These are phyloP conservation scores for Dothistroma septosporum DNA, from an alignment of 2,329 filamentous ascomycete genomes.

Conservation along the genomic window DNA sequence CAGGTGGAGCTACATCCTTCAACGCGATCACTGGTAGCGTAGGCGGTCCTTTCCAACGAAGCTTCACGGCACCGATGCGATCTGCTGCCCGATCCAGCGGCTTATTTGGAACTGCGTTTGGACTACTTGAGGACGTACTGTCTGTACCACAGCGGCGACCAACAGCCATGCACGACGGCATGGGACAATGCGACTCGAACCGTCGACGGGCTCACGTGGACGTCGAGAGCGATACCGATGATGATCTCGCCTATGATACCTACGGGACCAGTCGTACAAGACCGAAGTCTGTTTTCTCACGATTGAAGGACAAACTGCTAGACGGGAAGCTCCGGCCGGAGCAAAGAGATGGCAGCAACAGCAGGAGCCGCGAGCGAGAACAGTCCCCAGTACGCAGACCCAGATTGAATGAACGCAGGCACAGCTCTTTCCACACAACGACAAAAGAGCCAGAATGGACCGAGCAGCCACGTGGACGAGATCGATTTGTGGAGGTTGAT, in stretches of 20 bases:
- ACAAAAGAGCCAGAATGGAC: conserved; percentile 11
- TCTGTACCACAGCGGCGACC: conserved; percentile 19
- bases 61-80: conserved; percentile 15
- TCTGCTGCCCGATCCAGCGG: conserved; percentile 12
- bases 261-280: conserved; percentile 6
- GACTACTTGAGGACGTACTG: conserved; percentile 24
- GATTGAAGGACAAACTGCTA: conserved; percentile 23
- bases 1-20: conserved; percentile 25
- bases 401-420: conserved; percentile 8
- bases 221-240: conserved; percentile 17
- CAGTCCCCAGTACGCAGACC: conserved; percentile 12
- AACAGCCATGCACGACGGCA: conserved; percentile 6
- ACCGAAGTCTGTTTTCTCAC: conserved; percentile 22
- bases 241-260: conserved; percentile 21
- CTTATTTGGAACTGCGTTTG: conserved; percentile 27
- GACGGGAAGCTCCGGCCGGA: conserved; percentile 16
- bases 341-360: conserved; percentile 13
- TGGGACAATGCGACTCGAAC: conserved; percentile 4
- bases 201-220: conserved; percentile 10
- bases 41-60: conserved; percentile 11
- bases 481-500: conserved; percentile 18
- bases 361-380: conserved; percentile 11
- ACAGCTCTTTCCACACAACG: conserved; percentile 11
- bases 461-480: conserved; percentile 2
- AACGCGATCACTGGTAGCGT: conserved; percentile 22